These are phyloP conservation scores for Corylus americana DNA, from an alignment of 306 rosid genomes.

Conservation along the genomic window DNA sequence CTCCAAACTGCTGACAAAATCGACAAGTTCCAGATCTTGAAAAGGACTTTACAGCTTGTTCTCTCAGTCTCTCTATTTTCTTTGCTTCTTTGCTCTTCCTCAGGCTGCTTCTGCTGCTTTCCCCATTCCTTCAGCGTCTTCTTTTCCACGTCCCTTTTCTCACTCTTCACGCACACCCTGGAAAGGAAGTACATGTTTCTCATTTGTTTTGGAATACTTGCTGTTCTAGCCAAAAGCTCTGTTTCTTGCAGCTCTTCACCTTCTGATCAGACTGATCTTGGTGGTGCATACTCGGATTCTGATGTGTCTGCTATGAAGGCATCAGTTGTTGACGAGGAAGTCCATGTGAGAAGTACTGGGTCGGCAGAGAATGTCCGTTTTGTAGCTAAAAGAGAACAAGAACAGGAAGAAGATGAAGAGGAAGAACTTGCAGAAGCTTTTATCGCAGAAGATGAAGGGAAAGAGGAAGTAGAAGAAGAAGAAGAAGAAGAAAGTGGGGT, in stretches of 20 bases:
- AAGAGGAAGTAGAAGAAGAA: not conserved
- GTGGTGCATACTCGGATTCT: conserved; percentile 8
- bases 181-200: conserved; percentile 75
- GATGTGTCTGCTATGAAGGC: conserved; percentile 21
- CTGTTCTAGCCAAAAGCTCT: conserved; percentile 51
- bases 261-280: conserved; percentile 4
- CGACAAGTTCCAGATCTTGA: conserved; percentile 28
- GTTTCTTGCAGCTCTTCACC: conserved; percentile 1
- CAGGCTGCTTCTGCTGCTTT: conserved; percentile 35
- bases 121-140: conserved; percentile 52
- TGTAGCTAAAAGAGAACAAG: conserved; percentile 10
- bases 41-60: conserved; percentile 32
- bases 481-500: not conserved
- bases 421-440: conserved; percentile 16
- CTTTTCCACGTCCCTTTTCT: conserved; percentile 53
- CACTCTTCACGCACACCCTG: conserved; percentile 50
- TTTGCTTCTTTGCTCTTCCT: conserved; percentile 38
- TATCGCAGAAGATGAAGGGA: conserved; percentile 11
- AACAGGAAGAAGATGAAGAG: conserved; percentile 15
- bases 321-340: conserved; percentile 10
- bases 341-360: conserved; percentile 4
- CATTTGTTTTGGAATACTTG: conserved; percentile 65
- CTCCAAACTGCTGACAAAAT: conserved; percentile 12
- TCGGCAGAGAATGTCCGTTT: not conserved
- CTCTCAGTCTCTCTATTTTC: conserved; percentile 42